phyloP scores from a whole-genome alignment of 306 rosid species.

The Argentina anserina region DNA sequence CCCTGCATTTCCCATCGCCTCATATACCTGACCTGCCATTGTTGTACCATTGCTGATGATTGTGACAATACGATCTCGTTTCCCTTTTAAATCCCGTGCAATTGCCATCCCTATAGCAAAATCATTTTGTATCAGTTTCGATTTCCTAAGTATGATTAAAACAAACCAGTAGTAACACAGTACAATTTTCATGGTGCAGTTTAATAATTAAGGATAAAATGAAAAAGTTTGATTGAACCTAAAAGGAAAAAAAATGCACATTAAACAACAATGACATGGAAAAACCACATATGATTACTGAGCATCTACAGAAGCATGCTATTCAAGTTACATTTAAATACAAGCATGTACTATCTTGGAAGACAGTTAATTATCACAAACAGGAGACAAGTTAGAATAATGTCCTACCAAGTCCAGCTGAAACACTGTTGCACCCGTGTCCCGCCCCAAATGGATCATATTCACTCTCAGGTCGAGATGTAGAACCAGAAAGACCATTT shows the following conservation, averaged over 20 bases:
- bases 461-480: slow-evolving; percentile 74
- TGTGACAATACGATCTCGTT: slow-evolving; percentile 66
- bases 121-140: slow-evolving; percentile 10
- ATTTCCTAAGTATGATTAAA: not conserved
- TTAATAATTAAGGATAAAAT: not conserved
- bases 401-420: slow-evolving; percentile 89
- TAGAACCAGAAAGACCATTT: slow-evolving; percentile 71
- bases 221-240: not conserved
- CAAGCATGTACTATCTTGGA: not conserved
- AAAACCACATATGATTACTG: not conserved
- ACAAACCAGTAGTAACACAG: not conserved
- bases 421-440: slow-evolving; percentile 94
- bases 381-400: slow-evolving; percentile 1
- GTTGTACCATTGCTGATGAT: slow-evolving; percentile 84
- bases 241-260: not conserved
- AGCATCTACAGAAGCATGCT: not conserved
- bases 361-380: not conserved
- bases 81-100: slow-evolving; percentile 87
- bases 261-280: not conserved
- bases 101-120: slow-evolving; percentile 79
- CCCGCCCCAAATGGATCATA: slow-evolving; percentile 90
- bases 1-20: slow-evolving; percentile 92
- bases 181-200: not conserved
- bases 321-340: not conserved
- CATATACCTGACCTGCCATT: slow-evolving; percentile 84